Conservation (phyloP, 129 eudicot genomes). For the Oenanthe sinensis region DNA sequence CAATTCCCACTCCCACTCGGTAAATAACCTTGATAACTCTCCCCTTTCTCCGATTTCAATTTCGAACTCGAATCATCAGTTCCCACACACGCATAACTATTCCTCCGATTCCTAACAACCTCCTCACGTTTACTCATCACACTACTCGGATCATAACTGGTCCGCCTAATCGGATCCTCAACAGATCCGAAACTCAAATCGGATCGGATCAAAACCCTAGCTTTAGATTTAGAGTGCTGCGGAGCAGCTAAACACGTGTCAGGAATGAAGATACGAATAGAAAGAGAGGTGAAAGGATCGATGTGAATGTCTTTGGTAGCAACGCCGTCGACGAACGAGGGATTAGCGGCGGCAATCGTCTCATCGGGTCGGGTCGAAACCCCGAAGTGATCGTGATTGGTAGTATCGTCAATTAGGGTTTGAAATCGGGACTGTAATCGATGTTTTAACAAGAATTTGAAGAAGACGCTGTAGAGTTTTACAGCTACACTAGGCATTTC, state of each 20-base stretch:
- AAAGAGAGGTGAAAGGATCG: slow-evolving; percentile 2
- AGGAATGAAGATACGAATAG: not conserved
- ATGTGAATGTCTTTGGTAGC: slow-evolving; percentile 2
- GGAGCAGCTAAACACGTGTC: not conserved
- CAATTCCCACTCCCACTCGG: slow-evolving; percentile 34
- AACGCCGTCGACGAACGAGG: not conserved
- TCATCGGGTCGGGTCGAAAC: slow-evolving; percentile 10
- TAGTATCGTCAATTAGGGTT: not conserved
- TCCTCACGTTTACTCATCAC: not conserved
- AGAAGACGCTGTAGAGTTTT: not conserved
- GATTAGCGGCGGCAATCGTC: not conserved
- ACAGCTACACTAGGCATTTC: slow-evolving; percentile 3
- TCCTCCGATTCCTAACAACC: slow-evolving; percentile 33
- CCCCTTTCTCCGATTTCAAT: slow-evolving; percentile 40
- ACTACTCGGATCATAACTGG: slow-evolving; percentile 14
- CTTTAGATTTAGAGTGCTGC: not conserved
- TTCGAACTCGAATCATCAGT: slow-evolving; percentile 28
- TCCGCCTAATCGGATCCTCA: slow-evolving; percentile 15
- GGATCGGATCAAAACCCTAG: not conserved
- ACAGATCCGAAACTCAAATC: not conserved
- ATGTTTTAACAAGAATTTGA: not conserved
- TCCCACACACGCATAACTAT: slow-evolving; percentile 42
- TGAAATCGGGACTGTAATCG: not conserved
- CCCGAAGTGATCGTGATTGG: not conserved
- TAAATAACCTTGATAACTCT: slow-evolving; percentile 58